Percentiles rank a stretch among this genome's conserved stretches.
These are phyloP conservation scores for Saccharomycopsis selenospora DNA, from an alignment of 805 yeast species.

Conservation along the genomic window DNA sequence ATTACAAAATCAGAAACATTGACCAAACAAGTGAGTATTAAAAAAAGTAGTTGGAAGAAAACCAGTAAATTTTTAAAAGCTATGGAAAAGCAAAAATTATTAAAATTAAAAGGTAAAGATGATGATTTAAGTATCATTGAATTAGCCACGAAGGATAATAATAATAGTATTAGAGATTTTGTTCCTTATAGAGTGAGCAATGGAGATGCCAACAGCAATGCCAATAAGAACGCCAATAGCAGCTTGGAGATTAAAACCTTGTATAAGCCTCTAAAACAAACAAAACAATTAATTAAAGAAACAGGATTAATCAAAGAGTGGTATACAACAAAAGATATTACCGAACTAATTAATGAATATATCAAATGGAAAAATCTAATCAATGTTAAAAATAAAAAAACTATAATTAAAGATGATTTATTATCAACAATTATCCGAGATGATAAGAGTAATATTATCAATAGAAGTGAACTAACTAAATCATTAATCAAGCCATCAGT, in stretches of 20 bases:
- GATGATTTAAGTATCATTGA: slow-evolving; percentile 63
- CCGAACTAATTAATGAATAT: slow-evolving; percentile 46
- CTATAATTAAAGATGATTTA: slow-evolving; percentile 47
- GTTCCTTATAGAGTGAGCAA: slow-evolving; percentile 47
- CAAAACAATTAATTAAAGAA: slow-evolving; percentile 41
- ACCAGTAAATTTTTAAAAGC: slow-evolving; percentile 77
- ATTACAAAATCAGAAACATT: slow-evolving; percentile 27
- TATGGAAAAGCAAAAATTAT: slow-evolving; percentile 68
- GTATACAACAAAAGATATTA: slow-evolving; percentile 51
- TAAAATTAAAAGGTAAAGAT: slow-evolving; percentile 75
- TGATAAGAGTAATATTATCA: slow-evolving; percentile 31
- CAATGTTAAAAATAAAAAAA: slow-evolving; percentile 43
- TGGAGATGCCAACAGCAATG: slow-evolving; percentile 6
- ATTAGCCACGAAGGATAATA: slow-evolving; percentile 38
- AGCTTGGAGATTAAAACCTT: slow-evolving; percentile 31
- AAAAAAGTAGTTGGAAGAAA: slow-evolving; percentile 85
- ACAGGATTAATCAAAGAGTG: slow-evolving; percentile 33
- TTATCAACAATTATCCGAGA: slow-evolving; percentile 37
- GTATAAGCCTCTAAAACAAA: slow-evolving; percentile 50
- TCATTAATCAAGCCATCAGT: slow-evolving; percentile 39
- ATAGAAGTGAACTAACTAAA: slow-evolving; percentile 39
- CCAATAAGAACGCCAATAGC: slow-evolving; percentile 25
- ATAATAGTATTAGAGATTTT: slow-evolving; percentile 48
- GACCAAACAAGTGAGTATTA: slow-evolving; percentile 46
- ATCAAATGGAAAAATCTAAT: slow-evolving; percentile 46